phyloP scores from a whole-genome alignment of 2,329 filamentous ascomycete species.

The Epichloe aotearoae region DNA sequence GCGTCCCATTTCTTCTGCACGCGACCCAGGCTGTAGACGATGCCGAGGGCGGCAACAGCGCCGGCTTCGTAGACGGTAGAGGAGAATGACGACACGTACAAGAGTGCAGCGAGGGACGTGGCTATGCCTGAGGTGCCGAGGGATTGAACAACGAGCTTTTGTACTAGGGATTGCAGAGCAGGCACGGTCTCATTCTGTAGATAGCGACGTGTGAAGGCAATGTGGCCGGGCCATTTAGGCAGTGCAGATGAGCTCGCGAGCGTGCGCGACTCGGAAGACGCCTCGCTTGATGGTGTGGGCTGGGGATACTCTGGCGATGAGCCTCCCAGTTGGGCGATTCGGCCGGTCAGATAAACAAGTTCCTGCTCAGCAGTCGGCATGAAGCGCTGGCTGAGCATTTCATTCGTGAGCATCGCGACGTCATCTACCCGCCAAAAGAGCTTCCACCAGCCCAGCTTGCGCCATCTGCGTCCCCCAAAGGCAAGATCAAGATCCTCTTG shows the following conservation, averaged over 20 bases:
- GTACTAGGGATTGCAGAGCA: slow-evolving; percentile 57
- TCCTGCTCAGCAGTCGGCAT: slow-evolving; percentile 66
- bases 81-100: slow-evolving; percentile 42
- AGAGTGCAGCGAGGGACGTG: slow-evolving; percentile 37
- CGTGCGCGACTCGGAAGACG: slow-evolving; percentile 6
- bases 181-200: slow-evolving; percentile 55
- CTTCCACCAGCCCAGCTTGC: slow-evolving; percentile 82
- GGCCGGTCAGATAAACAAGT: slow-evolving; percentile 71
- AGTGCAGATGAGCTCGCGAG: slow-evolving; percentile 12
- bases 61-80: slow-evolving; percentile 47
- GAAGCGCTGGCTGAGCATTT: slow-evolving; percentile 66
- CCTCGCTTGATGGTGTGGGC: slow-evolving; percentile 15
- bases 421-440: slow-evolving; percentile 92
- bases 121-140: slow-evolving; percentile 57
- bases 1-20: slow-evolving; percentile 52
- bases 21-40: slow-evolving; percentile 43
- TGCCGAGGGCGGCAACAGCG: slow-evolving; percentile 46
- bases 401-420: slow-evolving; percentile 67
- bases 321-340: slow-evolving; percentile 42
- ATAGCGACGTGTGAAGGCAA: slow-evolving; percentile 55
- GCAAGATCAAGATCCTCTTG: slow-evolving; percentile 66
- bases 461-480: slow-evolving; percentile 68
- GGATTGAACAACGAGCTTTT: slow-evolving; percentile 63
- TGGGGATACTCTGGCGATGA: slow-evolving; percentile 21
- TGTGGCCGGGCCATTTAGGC: slow-evolving; percentile 59